A percentile compares a stretch with the other conserved stretches of the same genome.
Evolutionary conservation across 2,329 filamentous ascomycete genomes (phyloP).

Genomic region (Claviceps cyperi): DNA sequence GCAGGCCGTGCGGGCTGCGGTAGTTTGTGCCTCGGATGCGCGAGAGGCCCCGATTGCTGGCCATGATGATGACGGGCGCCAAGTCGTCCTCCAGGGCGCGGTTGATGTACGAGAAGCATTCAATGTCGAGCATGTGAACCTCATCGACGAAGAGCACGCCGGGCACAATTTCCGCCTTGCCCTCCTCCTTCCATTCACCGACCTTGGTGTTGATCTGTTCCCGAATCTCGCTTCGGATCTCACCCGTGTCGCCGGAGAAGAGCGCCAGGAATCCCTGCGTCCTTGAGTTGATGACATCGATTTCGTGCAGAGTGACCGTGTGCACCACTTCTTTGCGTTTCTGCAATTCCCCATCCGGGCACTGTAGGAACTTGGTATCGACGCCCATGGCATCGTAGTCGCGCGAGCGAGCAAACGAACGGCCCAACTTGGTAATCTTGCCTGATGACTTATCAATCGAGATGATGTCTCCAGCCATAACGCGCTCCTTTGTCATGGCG

Average conservation of each 20-base stretch:
- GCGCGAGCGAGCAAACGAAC: slow-evolving; percentile 84
- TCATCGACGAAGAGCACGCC: slow-evolving; percentile 97
- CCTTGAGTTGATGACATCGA: slow-evolving; percentile 96
- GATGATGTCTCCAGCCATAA: slow-evolving; percentile 97
- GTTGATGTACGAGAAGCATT: slow-evolving; percentile 98
- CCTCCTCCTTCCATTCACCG: slow-evolving; percentile 97
- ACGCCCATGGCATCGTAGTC: slow-evolving; percentile 99
- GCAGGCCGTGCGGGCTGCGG: slow-evolving; percentile 81
- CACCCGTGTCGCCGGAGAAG: slow-evolving; percentile 94
- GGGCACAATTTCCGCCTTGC: slow-evolving; percentile 94
- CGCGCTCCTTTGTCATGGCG: slow-evolving; percentile 97
- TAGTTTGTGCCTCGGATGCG: slow-evolving; percentile 90
- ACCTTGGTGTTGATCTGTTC: slow-evolving; percentile 99
- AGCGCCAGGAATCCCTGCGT: slow-evolving; percentile 97
- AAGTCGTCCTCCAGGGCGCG: slow-evolving; percentile 88
- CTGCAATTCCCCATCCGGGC: slow-evolving; percentile 92
- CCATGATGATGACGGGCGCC: slow-evolving; percentile 97
- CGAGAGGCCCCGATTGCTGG: slow-evolving; percentile 85
- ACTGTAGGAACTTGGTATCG: slow-evolving; percentile 96
- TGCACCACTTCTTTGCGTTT: slow-evolving; percentile 95
- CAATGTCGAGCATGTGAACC: slow-evolving; percentile 98
- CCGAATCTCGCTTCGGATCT: slow-evolving; percentile 91
- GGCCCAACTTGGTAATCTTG: slow-evolving; percentile 92
- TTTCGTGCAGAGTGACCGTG: slow-evolving; percentile 93
- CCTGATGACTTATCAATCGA: slow-evolving; percentile 97